Evolutionary conservation across 2,329 filamentous ascomycete genomes (phyloP), one percentile per base, ranked within the genome.

Genomic region (Tolypocladium nubicola): DNA sequence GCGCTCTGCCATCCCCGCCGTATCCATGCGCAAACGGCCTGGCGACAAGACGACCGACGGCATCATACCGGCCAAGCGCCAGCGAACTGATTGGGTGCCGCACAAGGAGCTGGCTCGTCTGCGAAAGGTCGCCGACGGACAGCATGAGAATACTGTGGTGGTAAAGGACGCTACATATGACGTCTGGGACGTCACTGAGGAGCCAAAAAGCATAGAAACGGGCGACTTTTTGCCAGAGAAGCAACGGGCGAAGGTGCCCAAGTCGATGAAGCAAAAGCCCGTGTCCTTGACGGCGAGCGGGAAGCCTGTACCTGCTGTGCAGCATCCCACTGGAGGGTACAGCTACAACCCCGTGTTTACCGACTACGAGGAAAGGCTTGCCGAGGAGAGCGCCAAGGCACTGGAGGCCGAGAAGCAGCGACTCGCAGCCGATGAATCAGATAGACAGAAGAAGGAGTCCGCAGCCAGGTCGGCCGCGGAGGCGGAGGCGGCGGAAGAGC

Each of bases 321-420:
- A 81, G 60, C 88, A 85, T 66, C 94, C 94, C 1, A 81, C 85
- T 8, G 90, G 87, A 19, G 91, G 90, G 59, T 90, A 87, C 71
- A 96, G 90, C 65, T 99, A 99, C 76, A 99, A 99, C 70, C 94
- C 94, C 0, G 77, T 83, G 7, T 95, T 95, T 64, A 81, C 84
- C 61, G 91, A 96, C 61, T 99, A 95, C 80, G 87, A 92, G 65
- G 79, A 83, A 10, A 82, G 93, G 19, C 76, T 96, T 50, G 79
- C 82, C 23, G 78, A 83, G 47, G 90, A 95, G 71, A 88, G 90
- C 52, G 81, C 86, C 57, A 90, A 89, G 72, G 92, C 88, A 16
- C 77, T 97, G 2, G 88, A 87, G 61, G 83, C 85, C 0, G 93
- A 97, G 73, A 82, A 84, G 69, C 84, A 87, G 70, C 86, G 91